Percentiles rank a stretch among this genome's conserved stretches.
Conservation (phyloP, 306 rosid species). For the Potentilla sterilis region DNA sequence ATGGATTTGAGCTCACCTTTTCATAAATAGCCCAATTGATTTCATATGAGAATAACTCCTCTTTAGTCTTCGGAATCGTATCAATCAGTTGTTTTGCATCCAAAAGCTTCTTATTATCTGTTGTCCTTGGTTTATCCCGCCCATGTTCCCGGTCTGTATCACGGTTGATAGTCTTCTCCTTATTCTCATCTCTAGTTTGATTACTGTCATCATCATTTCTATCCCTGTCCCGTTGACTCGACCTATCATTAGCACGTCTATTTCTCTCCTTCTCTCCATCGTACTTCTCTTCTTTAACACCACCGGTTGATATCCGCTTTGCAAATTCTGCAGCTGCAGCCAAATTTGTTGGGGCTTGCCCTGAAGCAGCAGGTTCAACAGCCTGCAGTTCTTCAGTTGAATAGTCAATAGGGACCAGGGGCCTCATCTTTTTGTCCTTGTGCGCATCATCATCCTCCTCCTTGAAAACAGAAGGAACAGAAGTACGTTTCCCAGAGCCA, state of each 20-base stretch:
- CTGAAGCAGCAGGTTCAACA: conserved; percentile 63
- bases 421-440: conserved; percentile 96
- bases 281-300: conserved; percentile 72
- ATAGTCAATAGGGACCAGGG: conserved; percentile 96
- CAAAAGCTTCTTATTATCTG: conserved; percentile 75
- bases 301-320: conserved; percentile 70
- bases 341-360: conserved; percentile 73
- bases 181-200: conserved; percentile 69
- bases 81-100: conserved; percentile 94
- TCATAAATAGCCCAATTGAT: conserved; percentile 92
- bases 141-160: conserved; percentile 69
- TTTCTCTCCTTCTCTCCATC: conserved; percentile 79
- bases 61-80: conserved; percentile 97
- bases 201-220: conserved; percentile 57
- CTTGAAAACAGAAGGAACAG: conserved; percentile 86
- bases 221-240: conserved; percentile 73
- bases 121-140: conserved; percentile 52
- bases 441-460: conserved; percentile 96
- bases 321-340: conserved; percentile 99
- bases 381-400: conserved; percentile 96
- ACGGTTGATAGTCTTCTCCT: conserved; percentile 50
- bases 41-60: conserved; percentile 87
- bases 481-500: conserved; percentile 92
- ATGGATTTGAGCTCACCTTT: conserved; percentile 42
- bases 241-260: conserved; percentile 67